Evolutionary conservation across 371 early-diverging fungal species (phyloP).

Genomic region (Batrachochytrium dendrobatidis): DNA sequence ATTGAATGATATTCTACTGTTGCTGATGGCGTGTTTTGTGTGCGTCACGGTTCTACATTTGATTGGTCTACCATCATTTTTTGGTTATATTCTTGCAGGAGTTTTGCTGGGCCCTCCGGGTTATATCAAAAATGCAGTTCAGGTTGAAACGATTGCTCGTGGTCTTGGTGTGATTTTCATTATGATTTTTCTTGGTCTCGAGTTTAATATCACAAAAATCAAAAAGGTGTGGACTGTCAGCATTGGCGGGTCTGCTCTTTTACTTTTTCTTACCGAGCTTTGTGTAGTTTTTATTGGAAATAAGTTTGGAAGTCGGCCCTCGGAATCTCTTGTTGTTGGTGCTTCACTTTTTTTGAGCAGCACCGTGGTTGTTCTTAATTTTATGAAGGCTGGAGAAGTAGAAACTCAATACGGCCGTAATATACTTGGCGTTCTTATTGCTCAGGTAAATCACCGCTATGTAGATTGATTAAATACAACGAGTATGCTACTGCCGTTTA

Average conservation of each 20-base stretch:
- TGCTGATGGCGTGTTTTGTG: conserved; percentile 40
- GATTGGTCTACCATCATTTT: conserved; percentile 49
- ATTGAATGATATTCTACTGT: conserved; percentile 48
- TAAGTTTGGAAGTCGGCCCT: conserved; percentile 32
- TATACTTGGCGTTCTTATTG: conserved; percentile 15
- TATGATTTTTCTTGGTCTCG: conserved; percentile 54
- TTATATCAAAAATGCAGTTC: conserved; percentile 39
- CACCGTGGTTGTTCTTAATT: conserved; percentile 37
- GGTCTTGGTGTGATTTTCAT: conserved; percentile 54
- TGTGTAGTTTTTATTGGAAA: conserved; percentile 35
- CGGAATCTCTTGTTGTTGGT: conserved; percentile 48
- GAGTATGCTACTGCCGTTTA: no score
- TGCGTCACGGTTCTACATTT: conserved; percentile 41
- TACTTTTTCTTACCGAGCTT: conserved; percentile 37
- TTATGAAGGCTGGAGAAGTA: conserved; percentile 5
- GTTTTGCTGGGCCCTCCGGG: conserved; percentile 46
- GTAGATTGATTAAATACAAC: no score
- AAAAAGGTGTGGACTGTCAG: conserved; percentile 47
- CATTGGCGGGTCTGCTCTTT: conserved; percentile 41
- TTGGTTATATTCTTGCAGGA: conserved; percentile 59
- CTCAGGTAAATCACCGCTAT: background rate
- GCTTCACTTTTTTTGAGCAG: conserved; percentile 47
- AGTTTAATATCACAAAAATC: conserved; percentile 50
- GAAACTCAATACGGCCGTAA: conserved; percentile 12
- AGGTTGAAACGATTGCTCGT: conserved; percentile 26